These are phyloP conservation scores for Cinchona pubescens DNA, from an alignment of 257 asterid species.

Conservation along the genomic window DNA sequence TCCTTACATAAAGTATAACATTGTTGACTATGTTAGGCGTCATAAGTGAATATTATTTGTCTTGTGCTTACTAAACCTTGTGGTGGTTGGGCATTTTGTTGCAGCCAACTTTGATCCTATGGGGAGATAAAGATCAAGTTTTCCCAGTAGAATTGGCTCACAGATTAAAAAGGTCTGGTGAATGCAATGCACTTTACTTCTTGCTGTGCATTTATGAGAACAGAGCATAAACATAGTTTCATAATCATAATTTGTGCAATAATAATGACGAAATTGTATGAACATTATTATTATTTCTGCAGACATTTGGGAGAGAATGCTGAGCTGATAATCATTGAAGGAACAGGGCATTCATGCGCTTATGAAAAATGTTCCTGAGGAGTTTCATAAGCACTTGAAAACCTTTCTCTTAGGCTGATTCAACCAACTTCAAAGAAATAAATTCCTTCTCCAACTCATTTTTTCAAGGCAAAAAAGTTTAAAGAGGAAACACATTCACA, in stretches of 20 bases:
- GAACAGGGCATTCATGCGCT: constrained; percentile 59
- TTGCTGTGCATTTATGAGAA: background rate
- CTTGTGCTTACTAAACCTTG: no score
- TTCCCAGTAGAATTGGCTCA: constrained; percentile 64
- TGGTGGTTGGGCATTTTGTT: background rate
- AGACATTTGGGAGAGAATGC: constrained; percentile 63
- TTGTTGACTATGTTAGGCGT: no score
- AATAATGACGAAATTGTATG: background rate
- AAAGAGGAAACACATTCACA: background rate
- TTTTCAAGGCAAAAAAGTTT: background rate
- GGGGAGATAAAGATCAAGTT: constrained; percentile 72
- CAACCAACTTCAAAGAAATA: background rate
- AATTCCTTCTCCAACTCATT: no score
- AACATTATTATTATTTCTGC: constrained; percentile 15
- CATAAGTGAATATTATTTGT: no score
- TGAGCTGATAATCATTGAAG: constrained; percentile 47
- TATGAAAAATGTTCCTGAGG: constrained; percentile 52
- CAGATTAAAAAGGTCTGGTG: constrained; percentile 53
- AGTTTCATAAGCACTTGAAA: constrained; percentile 54
- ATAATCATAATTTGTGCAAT: background rate
- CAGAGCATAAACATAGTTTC: background rate
- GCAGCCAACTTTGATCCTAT: constrained; percentile 61
- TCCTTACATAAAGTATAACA: no score
- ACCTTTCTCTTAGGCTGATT: constrained; percentile 35
- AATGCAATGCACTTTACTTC: no score